phyloP scores from a whole-genome alignment of 1,284 basidiomycete species.

The Ustilago sp. region DNA sequence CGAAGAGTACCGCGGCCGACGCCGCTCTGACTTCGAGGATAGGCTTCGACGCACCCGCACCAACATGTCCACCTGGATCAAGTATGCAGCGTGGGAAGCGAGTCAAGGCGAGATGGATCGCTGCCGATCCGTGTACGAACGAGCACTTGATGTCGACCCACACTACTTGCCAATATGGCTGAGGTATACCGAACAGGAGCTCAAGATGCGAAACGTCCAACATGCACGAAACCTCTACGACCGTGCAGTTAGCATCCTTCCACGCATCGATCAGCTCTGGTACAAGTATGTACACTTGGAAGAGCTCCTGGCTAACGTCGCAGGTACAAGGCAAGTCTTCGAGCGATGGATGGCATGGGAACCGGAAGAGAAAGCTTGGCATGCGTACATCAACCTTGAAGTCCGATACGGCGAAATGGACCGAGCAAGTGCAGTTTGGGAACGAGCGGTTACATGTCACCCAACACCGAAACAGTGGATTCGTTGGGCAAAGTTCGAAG shows the following conservation, averaged over 20 bases:
- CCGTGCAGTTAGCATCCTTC: constrained; percentile 92
- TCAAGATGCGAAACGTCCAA: constrained; percentile 95
- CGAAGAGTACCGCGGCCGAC: constrained; percentile 92
- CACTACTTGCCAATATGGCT: constrained; percentile 91
- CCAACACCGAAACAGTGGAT: constrained; percentile 97
- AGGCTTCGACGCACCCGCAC: constrained; percentile 88
- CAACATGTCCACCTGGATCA: constrained; percentile 74
- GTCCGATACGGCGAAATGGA: constrained; percentile 91
- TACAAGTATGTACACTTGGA: constrained; percentile 99
- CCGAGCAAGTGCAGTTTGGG: constrained; percentile 90
- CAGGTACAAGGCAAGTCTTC: constrained; percentile 95
- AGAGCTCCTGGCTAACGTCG: constrained; percentile 93
- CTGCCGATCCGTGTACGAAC: constrained; percentile 91
- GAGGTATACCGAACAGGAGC: constrained; percentile 96
- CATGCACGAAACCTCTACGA: constrained; percentile 97
- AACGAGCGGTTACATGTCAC: constrained; percentile 90
- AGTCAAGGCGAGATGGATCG: constrained; percentile 82
- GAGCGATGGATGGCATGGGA: constrained; percentile 99
- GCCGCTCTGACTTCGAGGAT: constrained; percentile 96
- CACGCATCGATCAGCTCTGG: constrained; percentile 87
- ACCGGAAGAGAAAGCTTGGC: constrained; percentile 99
- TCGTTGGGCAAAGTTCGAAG: constrained; percentile 95
- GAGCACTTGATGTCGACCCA: constrained; percentile 94
- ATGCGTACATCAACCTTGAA: constrained; percentile 96
- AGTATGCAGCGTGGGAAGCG: constrained; percentile 81